Evolutionary conservation across 2,329 filamentous ascomycete genomes (phyloP).

Genomic region (Fusarium marasasianum): DNA sequence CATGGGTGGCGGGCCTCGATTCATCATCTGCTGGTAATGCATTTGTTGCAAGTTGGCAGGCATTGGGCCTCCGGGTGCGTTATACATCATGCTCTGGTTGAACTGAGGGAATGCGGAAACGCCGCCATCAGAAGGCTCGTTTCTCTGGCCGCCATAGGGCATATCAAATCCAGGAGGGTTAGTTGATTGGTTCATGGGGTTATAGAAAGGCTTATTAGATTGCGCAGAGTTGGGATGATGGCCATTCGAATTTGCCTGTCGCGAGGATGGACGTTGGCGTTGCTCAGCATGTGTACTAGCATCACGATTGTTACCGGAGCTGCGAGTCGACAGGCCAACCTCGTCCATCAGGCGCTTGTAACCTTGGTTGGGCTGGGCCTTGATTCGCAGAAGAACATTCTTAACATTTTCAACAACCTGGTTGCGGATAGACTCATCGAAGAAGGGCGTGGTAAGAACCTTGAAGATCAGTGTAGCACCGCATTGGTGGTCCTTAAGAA

Average conservation of each 20-base stretch:
- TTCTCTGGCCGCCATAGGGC: slow-evolving; percentile 61
- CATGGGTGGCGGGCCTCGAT: slow-evolving; percentile 62
- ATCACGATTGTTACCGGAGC: slow-evolving; percentile 55
- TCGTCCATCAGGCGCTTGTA: slow-evolving; percentile 99
- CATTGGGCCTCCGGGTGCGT: slow-evolving; percentile 56
- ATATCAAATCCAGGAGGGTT: slow-evolving; percentile 60
- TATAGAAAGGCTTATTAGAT: slow-evolving; percentile 63
- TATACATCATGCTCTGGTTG: slow-evolving; percentile 63
- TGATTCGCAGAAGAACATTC: slow-evolving; percentile 86
- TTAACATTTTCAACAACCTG: slow-evolving; percentile 94
- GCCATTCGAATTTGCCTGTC: slow-evolving; percentile 60
- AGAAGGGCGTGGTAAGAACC: slow-evolving; percentile 95
- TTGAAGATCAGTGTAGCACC: slow-evolving; percentile 98
- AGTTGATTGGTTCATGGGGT: slow-evolving; percentile 55
- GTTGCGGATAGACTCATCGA: slow-evolving; percentile 87
- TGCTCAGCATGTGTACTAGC: slow-evolving; percentile 57
- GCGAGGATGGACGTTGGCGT: slow-evolving; percentile 65
- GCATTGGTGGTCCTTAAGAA: slow-evolving; percentile 89
- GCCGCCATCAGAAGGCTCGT: slow-evolving; percentile 61
- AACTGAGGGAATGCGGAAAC: slow-evolving; percentile 62
- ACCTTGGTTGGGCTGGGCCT: slow-evolving; percentile 92
- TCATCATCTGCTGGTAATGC: slow-evolving; percentile 70
- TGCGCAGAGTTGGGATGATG: slow-evolving; percentile 53
- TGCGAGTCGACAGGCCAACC: slow-evolving; percentile 83
- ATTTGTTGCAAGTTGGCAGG: slow-evolving; percentile 61